Conservation (phyloP, 768 basidiomycete species). For the Myochromella boudieri region DNA sequence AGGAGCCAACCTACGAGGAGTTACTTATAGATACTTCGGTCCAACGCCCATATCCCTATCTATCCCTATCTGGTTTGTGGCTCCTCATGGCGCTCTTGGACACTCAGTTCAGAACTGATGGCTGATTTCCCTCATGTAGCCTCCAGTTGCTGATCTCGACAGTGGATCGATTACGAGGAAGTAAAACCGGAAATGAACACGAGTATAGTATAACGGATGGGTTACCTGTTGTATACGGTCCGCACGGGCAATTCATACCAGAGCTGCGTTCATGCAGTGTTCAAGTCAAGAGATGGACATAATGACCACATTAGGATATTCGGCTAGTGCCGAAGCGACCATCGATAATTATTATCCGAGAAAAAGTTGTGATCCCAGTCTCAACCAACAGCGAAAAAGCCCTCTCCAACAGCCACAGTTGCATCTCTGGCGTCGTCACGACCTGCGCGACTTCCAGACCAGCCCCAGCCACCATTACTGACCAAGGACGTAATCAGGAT, state of each 20-base stretch:
- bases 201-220: background rate
- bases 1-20: background rate
- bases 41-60: background rate
- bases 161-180: slow-evolving; percentile 6
- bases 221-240: background rate
- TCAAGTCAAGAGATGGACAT: background rate
- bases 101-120: slow-evolving; percentile 5
- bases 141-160: slow-evolving; percentile 10
- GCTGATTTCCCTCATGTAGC: slow-evolving; percentile 3
- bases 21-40: slow-evolving; percentile 1
- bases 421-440: slow-evolving; percentile 20
- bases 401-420: background rate
- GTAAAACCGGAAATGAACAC: background rate
- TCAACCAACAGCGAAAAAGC: slow-evolving; percentile 17
- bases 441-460: slow-evolving; percentile 39
- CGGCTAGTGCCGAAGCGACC: slow-evolving; percentile 14
- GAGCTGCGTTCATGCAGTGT: too few species aligned
- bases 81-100: slow-evolving; percentile 3
- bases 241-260: background rate
- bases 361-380: slow-evolving; percentile 14
- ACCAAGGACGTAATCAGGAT: slow-evolving; percentile 76
- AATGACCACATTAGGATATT: slow-evolving; percentile 8
- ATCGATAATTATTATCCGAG: slow-evolving; percentile 15
- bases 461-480: slow-evolving; percentile 60
- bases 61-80: background rate